Percentiles rank a stretch among this genome's conserved stretches.
Evolutionary conservation across 345 rosid genomes (phyloP).

Genomic region (Populus euphratica): DNA sequence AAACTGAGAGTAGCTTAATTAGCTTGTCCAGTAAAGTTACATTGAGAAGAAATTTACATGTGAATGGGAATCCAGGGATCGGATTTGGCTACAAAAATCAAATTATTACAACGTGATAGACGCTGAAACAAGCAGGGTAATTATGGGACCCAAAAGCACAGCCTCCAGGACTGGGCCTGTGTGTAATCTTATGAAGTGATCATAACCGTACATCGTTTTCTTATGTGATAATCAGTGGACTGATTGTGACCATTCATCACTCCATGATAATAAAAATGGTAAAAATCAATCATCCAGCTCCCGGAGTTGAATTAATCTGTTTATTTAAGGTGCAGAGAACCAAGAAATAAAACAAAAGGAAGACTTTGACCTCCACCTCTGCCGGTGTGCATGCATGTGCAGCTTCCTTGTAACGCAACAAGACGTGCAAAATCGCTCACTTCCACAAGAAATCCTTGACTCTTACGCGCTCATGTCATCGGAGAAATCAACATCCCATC

Average conservation of each 20-base stretch:
- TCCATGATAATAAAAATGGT: background rate
- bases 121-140: background rate
- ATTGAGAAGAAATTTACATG: too few species aligned
- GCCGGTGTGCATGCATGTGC: background rate
- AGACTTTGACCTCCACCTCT: background rate
- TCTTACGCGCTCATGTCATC: background rate
- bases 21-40: too few species aligned
- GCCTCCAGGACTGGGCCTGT: background rate
- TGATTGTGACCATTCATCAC: background rate
- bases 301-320: background rate
- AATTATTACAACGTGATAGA: background rate
- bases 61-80: too few species aligned
- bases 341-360: too few species aligned
- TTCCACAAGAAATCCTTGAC: background rate
- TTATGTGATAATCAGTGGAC: background rate
- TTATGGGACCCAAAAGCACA: background rate
- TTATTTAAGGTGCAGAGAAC: background rate
- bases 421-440: background rate
- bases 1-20: too few species aligned
- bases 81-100: background rate
- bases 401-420: background rate
- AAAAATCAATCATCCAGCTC: background rate
- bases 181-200: slow-evolving; percentile 3
- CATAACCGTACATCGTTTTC: slow-evolving; percentile 17
- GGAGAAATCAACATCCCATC: background rate